These are phyloP conservation scores for Pythium sp. DNA, from an alignment of 352 stramenopile genomes.

Conservation along the genomic window DNA sequence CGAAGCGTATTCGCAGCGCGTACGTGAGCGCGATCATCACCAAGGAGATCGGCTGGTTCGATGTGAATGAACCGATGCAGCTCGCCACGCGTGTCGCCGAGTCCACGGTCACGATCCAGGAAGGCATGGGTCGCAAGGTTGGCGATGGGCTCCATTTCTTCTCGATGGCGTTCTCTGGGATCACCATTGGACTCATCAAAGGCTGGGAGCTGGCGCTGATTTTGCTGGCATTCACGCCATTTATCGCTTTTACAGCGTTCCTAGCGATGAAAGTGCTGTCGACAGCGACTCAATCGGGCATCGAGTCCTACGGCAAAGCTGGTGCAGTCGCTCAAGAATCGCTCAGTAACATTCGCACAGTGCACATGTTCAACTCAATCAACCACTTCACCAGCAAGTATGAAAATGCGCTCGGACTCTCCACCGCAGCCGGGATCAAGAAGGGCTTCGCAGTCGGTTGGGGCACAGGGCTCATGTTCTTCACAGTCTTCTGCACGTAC, in stretches of 20 bases:
- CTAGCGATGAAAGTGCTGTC: slow-evolving; percentile 53
- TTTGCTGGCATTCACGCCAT: slow-evolving; percentile 58
- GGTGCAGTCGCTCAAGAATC: slow-evolving; percentile 72
- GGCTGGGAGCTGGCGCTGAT: slow-evolving; percentile 69
- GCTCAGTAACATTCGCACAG: slow-evolving; percentile 68
- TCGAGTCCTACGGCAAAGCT: slow-evolving; percentile 63
- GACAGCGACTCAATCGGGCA: slow-evolving; percentile 38
- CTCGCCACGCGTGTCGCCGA: slow-evolving; percentile 29
- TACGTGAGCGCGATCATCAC: slow-evolving; percentile 35
- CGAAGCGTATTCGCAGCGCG: slow-evolving; percentile 30
- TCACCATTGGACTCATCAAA: slow-evolving; percentile 61
- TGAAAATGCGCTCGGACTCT: slow-evolving; percentile 35
- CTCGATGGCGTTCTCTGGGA: slow-evolving; percentile 58
- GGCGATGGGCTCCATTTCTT: slow-evolving; percentile 55
- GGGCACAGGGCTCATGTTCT: no score
- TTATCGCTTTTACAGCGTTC: slow-evolving; percentile 50
- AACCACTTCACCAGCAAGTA: slow-evolving; percentile 62
- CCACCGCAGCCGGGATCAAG: no score
- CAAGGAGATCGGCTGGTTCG: slow-evolving; percentile 50
- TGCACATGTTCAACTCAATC: slow-evolving; percentile 79
- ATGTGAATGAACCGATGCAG: slow-evolving; percentile 35
- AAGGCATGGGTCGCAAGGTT: slow-evolving; percentile 62
- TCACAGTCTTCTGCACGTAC: no score
- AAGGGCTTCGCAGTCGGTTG: no score
- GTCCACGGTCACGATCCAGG: slow-evolving; percentile 47